Evolutionary conservation across 495 filamentous ascomycete species (phyloP).

Genomic region (Aspergillus sclerotioniger): DNA sequence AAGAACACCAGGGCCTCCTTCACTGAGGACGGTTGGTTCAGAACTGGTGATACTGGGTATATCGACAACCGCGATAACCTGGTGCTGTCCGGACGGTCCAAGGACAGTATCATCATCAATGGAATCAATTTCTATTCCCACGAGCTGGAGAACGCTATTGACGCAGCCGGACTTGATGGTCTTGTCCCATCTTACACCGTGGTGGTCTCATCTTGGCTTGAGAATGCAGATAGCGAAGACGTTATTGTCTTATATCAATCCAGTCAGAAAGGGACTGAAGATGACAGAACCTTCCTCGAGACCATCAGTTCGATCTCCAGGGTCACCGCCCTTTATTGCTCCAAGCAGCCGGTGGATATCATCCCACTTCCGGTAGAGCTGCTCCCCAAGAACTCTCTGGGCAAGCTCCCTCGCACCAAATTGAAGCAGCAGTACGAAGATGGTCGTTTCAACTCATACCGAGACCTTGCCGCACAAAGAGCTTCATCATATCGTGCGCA

Average conservation of each 20-base stretch:
- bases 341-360: background rate
- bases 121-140: constrained; percentile 1
- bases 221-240: background rate
- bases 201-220: background rate
- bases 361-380: background rate
- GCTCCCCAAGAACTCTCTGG: constrained; percentile 21
- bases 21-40: constrained; percentile 1
- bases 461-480: constrained; percentile 23
- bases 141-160: background rate
- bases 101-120: constrained; percentile 4
- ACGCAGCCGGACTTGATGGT: background rate
- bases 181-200: background rate
- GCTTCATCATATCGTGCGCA: constrained; percentile 11
- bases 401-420: constrained; percentile 47
- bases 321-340: background rate
- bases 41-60: background rate
- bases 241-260: background rate
- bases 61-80: constrained; percentile 2
- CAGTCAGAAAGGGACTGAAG: background rate
- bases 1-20: background rate
- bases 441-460: constrained; percentile 9
- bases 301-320: background rate
- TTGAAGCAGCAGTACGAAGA: constrained; percentile 21
- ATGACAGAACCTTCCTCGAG: background rate
- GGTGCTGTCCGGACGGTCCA: background rate